Base-by-base conservation (phyloP, 495 filamentous ascomycete species). In the Cryomyces minteri region DNA sequence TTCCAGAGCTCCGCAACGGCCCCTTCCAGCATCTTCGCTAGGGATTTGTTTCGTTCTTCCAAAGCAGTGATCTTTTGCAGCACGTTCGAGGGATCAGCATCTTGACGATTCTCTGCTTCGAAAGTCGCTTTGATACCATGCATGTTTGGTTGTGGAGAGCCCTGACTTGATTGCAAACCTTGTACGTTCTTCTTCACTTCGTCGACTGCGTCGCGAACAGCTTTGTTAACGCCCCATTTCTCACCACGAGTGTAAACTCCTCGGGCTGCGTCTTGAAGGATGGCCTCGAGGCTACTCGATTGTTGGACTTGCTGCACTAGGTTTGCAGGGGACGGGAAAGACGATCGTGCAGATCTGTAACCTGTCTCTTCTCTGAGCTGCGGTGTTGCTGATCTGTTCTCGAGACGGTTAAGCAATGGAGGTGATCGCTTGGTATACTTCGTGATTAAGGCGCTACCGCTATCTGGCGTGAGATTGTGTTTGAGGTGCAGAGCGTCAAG, bases 401-500 rank as follows among this genome's bases (percentile, higher is more conserved):
- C 31, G 1, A 47, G 43, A 5, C 46, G 48, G 49, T 57, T 63
- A 28, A 51, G 45, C 14, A 54, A 50, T 31, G 57, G 57, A 43
- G 58, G 64, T 41, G 54, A 58, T 51, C 52, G 57, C 32, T 51
- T 78, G 2, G 83, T 85, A 60, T 95, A 92, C 49, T 92, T 92
- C 9, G 68, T 66, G 43, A 96, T 84, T 34, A 98, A 67, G 37
- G 77, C 70, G 32, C 67, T 66, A 12, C 84, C 87, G 45, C 85
- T 79, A 31, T 77, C 68, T 10, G 74, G 59, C 32, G 76, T 74
- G n/a, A 83, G 72, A 53, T 94, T 84, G 32, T 80, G 69, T 42
- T 77, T 71, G 12, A 98, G 67, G 54, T 85, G 92, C 6, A 94
- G 58, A n/a, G 84, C 90, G 62, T 98, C 90, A 39, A 81, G 69